Base-by-base conservation (phyloP, 192 early-diverging fungal genomes). In the Coemansia sp. region DNA sequence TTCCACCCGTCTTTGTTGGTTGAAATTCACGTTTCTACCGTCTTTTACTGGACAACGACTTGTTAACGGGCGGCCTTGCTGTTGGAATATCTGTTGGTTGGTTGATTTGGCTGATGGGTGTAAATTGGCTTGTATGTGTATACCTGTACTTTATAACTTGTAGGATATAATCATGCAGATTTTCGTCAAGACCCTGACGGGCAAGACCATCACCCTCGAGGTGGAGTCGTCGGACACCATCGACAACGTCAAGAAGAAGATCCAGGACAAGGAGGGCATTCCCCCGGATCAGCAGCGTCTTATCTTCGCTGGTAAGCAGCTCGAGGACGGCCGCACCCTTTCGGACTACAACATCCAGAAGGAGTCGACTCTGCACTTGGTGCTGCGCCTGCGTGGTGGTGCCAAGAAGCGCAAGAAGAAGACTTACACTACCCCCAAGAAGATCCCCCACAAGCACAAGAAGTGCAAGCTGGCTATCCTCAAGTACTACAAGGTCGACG, bases 341-440 rank as follows among this genome's bases (percentile, higher is more conserved):
- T 86, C 84, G 9, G 92, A 93, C 78, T 92, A 93, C 86, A 92
- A 93, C 84, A 92, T 92, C 79, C 92, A 93, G 79, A 92, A 93
- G 88, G 92, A 93, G 81, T 93, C 92, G 22, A 93, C 91, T 5
- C 87, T 91, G 11, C 91, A 93, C 62, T 72, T 92, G 63, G 92
- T 93, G 18, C 85, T 93, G 13, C 91, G 92, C 78, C 87, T 93
- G 70, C 92, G 92, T 78, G 92, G 92, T 89, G 93, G 91, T 89
- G 95, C 86, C 86, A 98, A 99, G 94, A 98, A 99, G 93, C 90
- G 95, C 75, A 99, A 98, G 92, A 99, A 99, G 96, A 99, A 99
- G 96, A 93, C 90, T 70, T 98, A 99, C 92, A 99, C 96, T 76
- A 99, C 97, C 69, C 97, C 97, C 87, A 98, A 99, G 94, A 98